Conservation (phyloP, 495 filamentous ascomycete genomes). For the Xylaria palmicola region DNA sequence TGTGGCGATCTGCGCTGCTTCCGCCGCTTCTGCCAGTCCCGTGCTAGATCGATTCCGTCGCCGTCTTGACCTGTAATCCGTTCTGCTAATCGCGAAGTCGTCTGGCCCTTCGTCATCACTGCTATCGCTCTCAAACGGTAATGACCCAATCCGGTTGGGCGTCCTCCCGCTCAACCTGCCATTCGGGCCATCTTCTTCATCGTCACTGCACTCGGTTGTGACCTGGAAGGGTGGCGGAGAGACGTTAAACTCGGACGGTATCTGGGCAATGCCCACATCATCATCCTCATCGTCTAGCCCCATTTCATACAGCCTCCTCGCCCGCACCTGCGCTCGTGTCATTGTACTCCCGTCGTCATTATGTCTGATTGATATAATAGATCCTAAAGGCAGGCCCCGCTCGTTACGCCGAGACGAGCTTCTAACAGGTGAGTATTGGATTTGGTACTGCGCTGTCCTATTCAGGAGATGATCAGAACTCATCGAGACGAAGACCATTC, state of each 20-base stretch:
- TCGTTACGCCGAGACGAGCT: constrained; percentile 23
- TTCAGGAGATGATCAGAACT: constrained; percentile 68
- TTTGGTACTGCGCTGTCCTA: constrained; percentile 73
- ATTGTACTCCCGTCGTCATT: constrained; percentile 44
- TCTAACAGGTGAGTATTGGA: constrained; percentile 57
- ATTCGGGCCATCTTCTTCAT: constrained; percentile 43
- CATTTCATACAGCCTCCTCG: constrained; percentile 42
- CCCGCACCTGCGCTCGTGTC: constrained; percentile 37
- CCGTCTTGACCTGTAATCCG: constrained; percentile 17
- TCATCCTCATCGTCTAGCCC: constrained; percentile 56
- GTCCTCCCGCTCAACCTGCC: constrained; percentile 26
- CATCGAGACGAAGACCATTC: constrained; percentile 92
- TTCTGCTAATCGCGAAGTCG: constrained; percentile 25
- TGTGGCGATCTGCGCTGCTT: constrained; percentile 53
- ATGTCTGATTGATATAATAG: constrained; percentile 47
- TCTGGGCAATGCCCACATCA: constrained; percentile 48
- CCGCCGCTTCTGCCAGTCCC: constrained; percentile 47
- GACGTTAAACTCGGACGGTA: constrained; percentile 51
- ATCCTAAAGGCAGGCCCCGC: constrained; percentile 28
- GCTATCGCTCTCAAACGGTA: constrained; percentile 49
- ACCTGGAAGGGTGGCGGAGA: constrained; percentile 43
- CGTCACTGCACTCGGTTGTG: constrained; percentile 55
- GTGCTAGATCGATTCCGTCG: constrained; percentile 36
- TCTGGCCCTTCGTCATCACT: constrained; percentile 41
- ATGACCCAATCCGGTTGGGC: constrained; percentile 48